Conservation (phyloP, 345 rosid genomes). For the Pistacia atlantica region DNA sequence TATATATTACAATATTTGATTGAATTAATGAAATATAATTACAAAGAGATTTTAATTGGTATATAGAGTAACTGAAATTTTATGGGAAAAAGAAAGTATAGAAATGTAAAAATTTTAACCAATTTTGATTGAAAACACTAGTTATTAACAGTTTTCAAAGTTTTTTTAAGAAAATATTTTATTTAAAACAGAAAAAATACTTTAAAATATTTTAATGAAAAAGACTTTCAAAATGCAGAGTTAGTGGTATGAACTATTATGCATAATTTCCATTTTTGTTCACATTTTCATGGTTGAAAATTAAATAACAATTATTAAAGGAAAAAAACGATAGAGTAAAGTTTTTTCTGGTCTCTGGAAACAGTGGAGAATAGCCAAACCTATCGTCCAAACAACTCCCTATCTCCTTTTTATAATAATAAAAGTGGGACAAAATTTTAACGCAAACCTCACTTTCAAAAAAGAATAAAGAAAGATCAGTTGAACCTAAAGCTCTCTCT, state of each 20-base stretch:
- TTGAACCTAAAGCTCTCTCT: neutral
- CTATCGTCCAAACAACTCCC: constrained; percentile 15
- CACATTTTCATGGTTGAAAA: neutral
- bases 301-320: neutral
- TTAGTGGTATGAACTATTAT: neutral
- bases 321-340: constrained; percentile 1
- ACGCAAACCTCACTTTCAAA: constrained; percentile 10
- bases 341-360: neutral
- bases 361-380: constrained; percentile 21
- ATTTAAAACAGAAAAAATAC: too few species aligned
- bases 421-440: constrained; percentile 9
- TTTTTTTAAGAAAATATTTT: too few species aligned
- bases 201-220: too few species aligned
- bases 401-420: neutral
- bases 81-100: too few species aligned
- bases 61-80: too few species aligned
- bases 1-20: too few species aligned
- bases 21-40: too few species aligned
- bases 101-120: too few species aligned
- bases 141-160: too few species aligned
- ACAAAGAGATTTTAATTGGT: too few species aligned
- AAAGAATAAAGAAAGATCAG: neutral
- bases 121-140: too few species aligned
- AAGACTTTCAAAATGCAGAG: too few species aligned
- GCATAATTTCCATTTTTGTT: neutral